Conservation (phyloP, 495 filamentous ascomycete species). For the Neurospora sublineolata region DNA sequence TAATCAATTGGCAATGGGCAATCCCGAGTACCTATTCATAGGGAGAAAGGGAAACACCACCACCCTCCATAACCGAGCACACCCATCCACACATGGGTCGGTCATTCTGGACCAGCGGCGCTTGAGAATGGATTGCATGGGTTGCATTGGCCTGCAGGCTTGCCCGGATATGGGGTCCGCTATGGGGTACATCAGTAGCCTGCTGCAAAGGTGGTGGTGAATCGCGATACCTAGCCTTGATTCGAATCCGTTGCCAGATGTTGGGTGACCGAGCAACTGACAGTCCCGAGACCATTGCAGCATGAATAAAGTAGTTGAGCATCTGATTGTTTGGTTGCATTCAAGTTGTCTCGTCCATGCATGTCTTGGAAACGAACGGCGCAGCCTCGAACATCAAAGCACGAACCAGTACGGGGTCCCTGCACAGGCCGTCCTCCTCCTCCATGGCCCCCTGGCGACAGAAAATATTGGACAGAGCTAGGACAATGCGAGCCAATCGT, state of each 20-base stretch:
- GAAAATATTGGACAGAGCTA: background rate
- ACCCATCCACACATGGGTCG: background rate
- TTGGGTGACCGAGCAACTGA: background rate
- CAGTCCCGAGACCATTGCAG: background rate
- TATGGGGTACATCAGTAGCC: background rate
- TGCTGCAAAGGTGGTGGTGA: background rate
- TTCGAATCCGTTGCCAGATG: background rate
- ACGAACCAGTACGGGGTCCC: background rate
- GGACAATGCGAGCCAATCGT: background rate
- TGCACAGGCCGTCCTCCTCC: background rate
- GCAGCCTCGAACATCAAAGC: background rate
- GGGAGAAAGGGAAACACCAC: background rate
- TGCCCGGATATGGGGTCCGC: background rate
- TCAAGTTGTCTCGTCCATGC: background rate
- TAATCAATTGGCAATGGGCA: background rate
- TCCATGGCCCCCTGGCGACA: background rate
- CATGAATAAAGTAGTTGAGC: background rate
- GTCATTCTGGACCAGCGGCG: background rate
- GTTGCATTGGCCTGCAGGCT: background rate
- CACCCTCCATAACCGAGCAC: background rate
- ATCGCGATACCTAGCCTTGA: background rate
- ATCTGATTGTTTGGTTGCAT: background rate
- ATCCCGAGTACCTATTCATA: background rate
- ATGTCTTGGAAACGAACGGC: background rate
- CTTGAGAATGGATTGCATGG: background rate